Evolutionary conservation across 345 rosid genomes (phyloP).

Genomic region (Citrus reticulata): DNA sequence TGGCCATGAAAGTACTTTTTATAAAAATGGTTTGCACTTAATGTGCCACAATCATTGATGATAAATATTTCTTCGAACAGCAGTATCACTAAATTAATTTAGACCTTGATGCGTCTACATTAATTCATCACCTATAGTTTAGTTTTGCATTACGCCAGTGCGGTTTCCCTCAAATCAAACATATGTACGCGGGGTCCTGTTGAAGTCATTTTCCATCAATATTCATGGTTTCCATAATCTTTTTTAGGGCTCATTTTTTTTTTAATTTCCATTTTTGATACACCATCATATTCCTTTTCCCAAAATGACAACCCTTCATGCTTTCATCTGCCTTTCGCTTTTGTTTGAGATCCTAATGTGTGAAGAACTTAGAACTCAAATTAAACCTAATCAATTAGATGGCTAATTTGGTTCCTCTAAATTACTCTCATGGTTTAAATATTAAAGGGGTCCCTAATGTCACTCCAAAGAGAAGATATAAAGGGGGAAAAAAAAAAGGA

Average conservation of each 20-base stretch:
- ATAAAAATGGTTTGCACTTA: background rate
- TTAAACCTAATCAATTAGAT: background rate
- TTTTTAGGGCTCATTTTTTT: conserved; percentile 4
- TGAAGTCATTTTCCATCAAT: conserved; percentile 3
- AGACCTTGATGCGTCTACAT: background rate
- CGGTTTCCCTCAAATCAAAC: background rate
- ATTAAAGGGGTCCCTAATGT: background rate
- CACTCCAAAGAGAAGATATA: background rate
- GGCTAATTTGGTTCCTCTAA: background rate
- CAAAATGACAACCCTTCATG: background rate
- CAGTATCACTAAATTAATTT: background rate
- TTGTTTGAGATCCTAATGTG: background rate
- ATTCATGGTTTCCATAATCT: conserved; percentile 4
- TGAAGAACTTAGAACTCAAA: background rate
- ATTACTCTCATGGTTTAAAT: background rate
- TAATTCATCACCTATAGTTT: background rate
- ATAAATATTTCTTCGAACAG: background rate
- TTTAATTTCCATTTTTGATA: background rate
- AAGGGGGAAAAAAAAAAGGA: too few species aligned
- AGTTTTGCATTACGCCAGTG: background rate
- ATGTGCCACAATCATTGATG: background rate
- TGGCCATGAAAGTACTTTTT: background rate
- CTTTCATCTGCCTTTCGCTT: conserved; percentile 3
- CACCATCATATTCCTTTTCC: conserved; percentile 3
- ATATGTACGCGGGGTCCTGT: background rate